Evolutionary conservation across 208 protist genomes (phyloP), one percentile per base, ranked within the genome.

Genomic region (Trypanosomatidae sp.): DNA sequence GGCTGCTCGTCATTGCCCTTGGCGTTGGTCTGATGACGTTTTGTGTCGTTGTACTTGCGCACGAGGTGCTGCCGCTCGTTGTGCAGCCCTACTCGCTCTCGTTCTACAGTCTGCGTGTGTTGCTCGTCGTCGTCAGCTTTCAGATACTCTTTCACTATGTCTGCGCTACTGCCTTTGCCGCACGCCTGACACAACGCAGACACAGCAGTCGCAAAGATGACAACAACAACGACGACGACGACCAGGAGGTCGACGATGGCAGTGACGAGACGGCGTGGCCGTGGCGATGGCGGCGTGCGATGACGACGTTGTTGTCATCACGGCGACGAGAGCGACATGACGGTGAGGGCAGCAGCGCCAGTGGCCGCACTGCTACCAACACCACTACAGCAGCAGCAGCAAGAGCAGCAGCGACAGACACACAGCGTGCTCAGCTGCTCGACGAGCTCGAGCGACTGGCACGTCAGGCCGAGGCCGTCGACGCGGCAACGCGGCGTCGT

Each of bases 71-170:
- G 10, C 81, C 81, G 11, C 37, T 75, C 10, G 33, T 87, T 18
- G 53, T 64, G 2, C 38, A 23, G 3, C 60, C 63, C 0, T 46
- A 60, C 26, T 53, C 53, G 1, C 2, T 64, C 13, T 20, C 43
- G 0, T 73, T 72, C 48, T 6, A 47, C 2, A 41, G 69, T 11
- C 50, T 90, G 10, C 61, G 57, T 11, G 6, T 33, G 0, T 39
- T 75, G 10, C 50, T 62, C 6, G 37, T 73, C 18, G 13, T 72
- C 1, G 43, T 75, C 5, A 69, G 65, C 11, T 90, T 83, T 48
- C 64, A 69, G 42, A 81, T 79, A 43, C 49, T 86, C 3, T 70
- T 85, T 26, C 76, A 86, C 35, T 86, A 72, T 40, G 33, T 81
- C 8, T 80, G 66, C 22, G 58, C 66, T 0, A 64, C 64, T 10